Conservation (phyloP, 2,329 filamentous ascomycete genomes). For the Aspergillus thermomutatus region DNA sequence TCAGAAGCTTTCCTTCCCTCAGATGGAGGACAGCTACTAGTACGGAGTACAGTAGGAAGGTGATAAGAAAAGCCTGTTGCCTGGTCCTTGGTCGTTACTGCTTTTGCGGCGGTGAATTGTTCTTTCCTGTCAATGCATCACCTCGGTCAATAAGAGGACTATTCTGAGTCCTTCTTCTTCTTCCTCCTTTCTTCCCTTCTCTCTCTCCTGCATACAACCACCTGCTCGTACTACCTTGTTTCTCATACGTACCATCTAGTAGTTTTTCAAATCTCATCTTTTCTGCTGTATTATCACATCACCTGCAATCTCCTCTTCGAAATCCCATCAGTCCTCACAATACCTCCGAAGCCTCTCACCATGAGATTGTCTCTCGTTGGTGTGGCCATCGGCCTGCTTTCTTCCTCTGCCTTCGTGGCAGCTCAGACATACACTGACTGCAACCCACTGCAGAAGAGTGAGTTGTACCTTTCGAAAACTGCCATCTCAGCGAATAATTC, state of each 20-base stretch:
- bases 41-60: too few relatives aligned
- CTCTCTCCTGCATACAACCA: not conserved
- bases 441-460: conserved; percentile 41
- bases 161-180: not conserved
- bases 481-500: not conserved
- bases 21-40: not conserved
- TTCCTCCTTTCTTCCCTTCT: conserved; percentile 69
- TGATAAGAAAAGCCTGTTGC: not conserved
- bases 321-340: conserved; percentile 1
- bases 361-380: conserved; percentile 32
- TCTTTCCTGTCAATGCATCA: not conserved
- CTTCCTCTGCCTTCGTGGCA: conserved; percentile 23
- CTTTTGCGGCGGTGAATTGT: not conserved
- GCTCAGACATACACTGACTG: conserved; percentile 46
- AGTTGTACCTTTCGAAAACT: conserved; percentile 11
- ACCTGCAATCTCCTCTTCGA: not conserved
- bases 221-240: not conserved
- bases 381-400: conserved; percentile 26
- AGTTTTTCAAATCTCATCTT: not conserved
- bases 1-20: not conserved
- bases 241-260: not conserved
- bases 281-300: not conserved
- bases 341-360: conserved; percentile 11
- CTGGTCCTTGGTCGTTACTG: not conserved
- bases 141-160: not conserved